Evolutionary conservation across 192 early-diverging fungal genomes (phyloP).

Genomic region (Cladochytrium replicatum): DNA sequence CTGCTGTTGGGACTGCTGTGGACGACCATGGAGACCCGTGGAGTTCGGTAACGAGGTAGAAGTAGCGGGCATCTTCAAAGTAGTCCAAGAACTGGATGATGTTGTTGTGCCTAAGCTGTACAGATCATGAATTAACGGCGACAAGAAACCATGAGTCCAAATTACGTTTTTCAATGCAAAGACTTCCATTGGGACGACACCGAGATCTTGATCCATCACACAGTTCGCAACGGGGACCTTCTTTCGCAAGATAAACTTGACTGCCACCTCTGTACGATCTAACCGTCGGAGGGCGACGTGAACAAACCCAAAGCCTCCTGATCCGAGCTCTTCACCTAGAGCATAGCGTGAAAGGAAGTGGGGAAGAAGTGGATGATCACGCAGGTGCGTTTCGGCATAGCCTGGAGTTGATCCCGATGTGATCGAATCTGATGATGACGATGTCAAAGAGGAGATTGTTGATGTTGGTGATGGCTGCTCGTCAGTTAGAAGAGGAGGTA

Average conservation of each 20-base stretch:
- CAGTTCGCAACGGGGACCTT: constrained; percentile 27
- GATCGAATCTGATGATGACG: no score
- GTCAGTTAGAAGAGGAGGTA: no score
- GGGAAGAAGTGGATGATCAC: not conserved
- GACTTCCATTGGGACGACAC: constrained; percentile 38
- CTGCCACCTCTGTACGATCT: constrained; percentile 52
- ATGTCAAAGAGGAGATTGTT: no score
- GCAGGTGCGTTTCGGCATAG: no score
- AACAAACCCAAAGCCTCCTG: constrained; percentile 64
- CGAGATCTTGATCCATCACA: constrained; percentile 31
- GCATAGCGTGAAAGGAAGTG: constrained; percentile 4
- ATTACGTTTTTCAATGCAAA: constrained; percentile 14
- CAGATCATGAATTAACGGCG: constrained; percentile 10
- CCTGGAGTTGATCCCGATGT: no score
- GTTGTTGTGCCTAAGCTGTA: constrained; percentile 42
- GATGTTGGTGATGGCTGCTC: no score
- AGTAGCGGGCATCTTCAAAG: constrained; percentile 28
- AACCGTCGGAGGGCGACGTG: constrained; percentile 38
- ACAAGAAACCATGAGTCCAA: not conserved
- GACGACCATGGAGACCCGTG: constrained; percentile 29
- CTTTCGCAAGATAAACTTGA: constrained; percentile 58
- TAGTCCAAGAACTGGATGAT: constrained; percentile 50
- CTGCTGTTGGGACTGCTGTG: not conserved
- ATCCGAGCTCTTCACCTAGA: constrained; percentile 45
- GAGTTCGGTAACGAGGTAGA: constrained; percentile 38